Base-by-base conservation (phyloP, 371 early-diverging fungal species). In the Mortierella sp. region DNA sequence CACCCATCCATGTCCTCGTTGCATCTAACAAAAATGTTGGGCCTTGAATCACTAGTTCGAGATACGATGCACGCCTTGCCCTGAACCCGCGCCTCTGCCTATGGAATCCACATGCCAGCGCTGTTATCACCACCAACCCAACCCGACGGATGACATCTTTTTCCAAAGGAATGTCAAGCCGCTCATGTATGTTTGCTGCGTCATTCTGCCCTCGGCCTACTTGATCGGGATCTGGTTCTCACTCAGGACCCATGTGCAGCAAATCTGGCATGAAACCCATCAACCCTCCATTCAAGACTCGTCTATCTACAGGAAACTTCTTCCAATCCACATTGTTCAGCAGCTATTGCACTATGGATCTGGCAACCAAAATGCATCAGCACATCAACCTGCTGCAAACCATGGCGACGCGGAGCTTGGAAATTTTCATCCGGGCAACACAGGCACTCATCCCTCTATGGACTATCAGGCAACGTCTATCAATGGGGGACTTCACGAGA, bases 221-320 rank as follows among this genome's bases (percentile, higher is more conserved):
- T 73, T 91, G 38, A 87, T 96, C 60, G 97, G 96, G n/a, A 84
- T 98, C 53, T 91, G 92, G 84, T 98, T 97, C 64, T 94, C 96
- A 57, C 88, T 98, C 47, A 86, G 90, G 55, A 98, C 98, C 0
- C 98, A 98, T 64, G 91, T 92, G 23, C 87, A 90, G 66, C 89
- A 90, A 79, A 95, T 97, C 47, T 97, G 94, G 87, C 87, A 93
- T 27, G 71, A 81, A 28, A 53, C 71, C 18, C 81, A 76, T 13
- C 72, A 79, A 28, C 61, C 72, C 34, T 65, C 61, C n/a, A 64
- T 61, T 69, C 84, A 31, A 72, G 85, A 58, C 67, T 83, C 60
- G 59, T 86, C 58, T 55, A 81, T 80, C 54, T 81, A 74, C 69
- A 78, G 61, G 39, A 78, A 66, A 41, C 57, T 81, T 3, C 55